A percentile compares a stretch with the other conserved stretches of the same genome.
phyloP scores from a whole-genome alignment of 2,329 filamentous ascomycete genomes.

The Aspergillus unguis region DNA sequence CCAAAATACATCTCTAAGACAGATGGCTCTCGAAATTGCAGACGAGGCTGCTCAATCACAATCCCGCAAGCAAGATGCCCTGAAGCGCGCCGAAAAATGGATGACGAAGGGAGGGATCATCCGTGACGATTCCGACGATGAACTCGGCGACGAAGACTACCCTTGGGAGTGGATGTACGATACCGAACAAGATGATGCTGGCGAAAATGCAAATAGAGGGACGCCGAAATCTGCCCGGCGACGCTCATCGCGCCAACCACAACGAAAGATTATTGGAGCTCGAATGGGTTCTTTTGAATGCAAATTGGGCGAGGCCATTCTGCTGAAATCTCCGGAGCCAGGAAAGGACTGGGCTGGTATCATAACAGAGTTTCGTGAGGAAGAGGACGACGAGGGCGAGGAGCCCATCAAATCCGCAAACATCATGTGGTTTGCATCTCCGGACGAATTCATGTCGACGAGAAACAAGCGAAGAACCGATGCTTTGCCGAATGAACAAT shows the following conservation, averaged over 20 bases:
- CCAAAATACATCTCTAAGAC: neutral
- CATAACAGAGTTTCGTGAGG: slow-evolving; percentile 75
- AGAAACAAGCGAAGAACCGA: slow-evolving; percentile 78
- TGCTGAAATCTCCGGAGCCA: slow-evolving; percentile 81
- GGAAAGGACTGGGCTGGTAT: slow-evolving; percentile 92
- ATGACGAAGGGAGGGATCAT: slow-evolving; percentile 61
- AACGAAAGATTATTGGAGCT: slow-evolving; percentile 68
- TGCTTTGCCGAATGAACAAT: slow-evolving; percentile 82
- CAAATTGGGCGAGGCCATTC: slow-evolving; percentile 73
- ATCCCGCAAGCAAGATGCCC: slow-evolving; percentile 23
- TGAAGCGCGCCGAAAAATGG: slow-evolving; percentile 44
- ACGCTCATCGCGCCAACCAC: slow-evolving; percentile 29
- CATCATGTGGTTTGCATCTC: slow-evolving; percentile 90
- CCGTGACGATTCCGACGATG: slow-evolving; percentile 83
- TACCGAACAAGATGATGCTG: slow-evolving; percentile 22
- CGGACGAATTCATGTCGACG: slow-evolving; percentile 82
- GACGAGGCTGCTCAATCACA: slow-evolving; percentile 17
- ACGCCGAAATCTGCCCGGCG: slow-evolving; percentile 26
- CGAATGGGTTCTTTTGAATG: slow-evolving; percentile 79
- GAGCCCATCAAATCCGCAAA: slow-evolving; percentile 65
- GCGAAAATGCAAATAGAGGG: slow-evolving; percentile 16
- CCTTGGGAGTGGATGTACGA: slow-evolving; percentile 80
- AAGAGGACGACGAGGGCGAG: slow-evolving; percentile 60
- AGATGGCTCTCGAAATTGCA: slow-evolving; percentile 20
- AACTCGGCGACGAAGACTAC: slow-evolving; percentile 68